phyloP scores from a whole-genome alignment of 2,329 filamentous ascomycete genomes.

The Penicillium olsonii region DNA sequence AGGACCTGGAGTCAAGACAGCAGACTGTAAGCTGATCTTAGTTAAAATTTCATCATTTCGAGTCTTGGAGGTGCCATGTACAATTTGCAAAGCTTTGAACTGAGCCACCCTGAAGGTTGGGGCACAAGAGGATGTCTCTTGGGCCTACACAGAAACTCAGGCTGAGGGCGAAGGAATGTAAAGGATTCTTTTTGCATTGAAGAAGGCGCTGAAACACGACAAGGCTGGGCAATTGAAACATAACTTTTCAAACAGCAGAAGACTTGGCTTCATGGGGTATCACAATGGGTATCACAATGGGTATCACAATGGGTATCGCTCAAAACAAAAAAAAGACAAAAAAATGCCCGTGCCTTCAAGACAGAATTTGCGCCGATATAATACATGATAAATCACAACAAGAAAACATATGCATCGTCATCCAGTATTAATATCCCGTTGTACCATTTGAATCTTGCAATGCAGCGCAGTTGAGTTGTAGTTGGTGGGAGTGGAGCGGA shows the following conservation, averaged over 20 bases:
- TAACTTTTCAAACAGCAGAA: background rate
- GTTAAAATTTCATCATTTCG: too few relatives aligned
- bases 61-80: too few relatives aligned
- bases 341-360: background rate
- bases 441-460: background rate
- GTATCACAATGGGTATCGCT: background rate
- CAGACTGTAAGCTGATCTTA: too few relatives aligned
- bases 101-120: too few relatives aligned
- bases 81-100: too few relatives aligned
- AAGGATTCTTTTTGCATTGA: background rate
- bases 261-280: background rate
- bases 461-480: background rate
- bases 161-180: background rate
- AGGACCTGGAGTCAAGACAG: too few relatives aligned
- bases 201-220: background rate
- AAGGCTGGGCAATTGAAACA: background rate
- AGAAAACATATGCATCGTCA: background rate
- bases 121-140: too few relatives aligned
- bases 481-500: background rate
- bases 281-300: background rate
- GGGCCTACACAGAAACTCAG: background rate
- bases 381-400: background rate
- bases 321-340: conserved; percentile 2
- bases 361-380: background rate
- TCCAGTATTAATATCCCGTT: conserved; percentile 4